Conservation (phyloP, 352 stramenopile species). For the Phytophthora megakarya region DNA sequence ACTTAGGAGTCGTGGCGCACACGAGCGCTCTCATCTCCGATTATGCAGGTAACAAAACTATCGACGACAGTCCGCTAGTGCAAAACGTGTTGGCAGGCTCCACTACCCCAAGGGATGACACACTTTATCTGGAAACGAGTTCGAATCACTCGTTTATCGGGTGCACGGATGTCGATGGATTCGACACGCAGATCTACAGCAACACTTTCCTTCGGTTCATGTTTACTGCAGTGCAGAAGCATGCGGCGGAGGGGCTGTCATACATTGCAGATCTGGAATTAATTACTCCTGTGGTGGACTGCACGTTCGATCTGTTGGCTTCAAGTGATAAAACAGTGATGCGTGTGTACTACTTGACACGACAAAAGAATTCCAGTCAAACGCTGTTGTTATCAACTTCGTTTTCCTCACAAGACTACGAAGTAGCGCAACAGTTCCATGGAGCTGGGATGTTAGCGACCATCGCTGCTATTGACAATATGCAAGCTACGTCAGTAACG, state of each 20-base stretch:
- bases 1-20: constrained; percentile 12
- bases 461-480: constrained; percentile 32
- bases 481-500: constrained; percentile 10
- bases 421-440: constrained; percentile 18
- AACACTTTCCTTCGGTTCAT: constrained; percentile 29
- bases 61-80: constrained; percentile 35
- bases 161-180: constrained; percentile 6
- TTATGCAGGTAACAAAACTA: constrained; percentile 18
- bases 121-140: constrained; percentile 34
- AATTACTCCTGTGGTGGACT: constrained; percentile 27
- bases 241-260: constrained; percentile 32
- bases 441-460: constrained; percentile 18
- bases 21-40: constrained; percentile 20
- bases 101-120: constrained; percentile 29
- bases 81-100: constrained; percentile 16
- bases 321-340: constrained; percentile 18
- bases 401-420: constrained; percentile 31
- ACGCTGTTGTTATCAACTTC: constrained; percentile 25
- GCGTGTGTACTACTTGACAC: constrained; percentile 31
- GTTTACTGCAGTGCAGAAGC: constrained; percentile 22
- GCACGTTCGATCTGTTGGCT: constrained; percentile 23
- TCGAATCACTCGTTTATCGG: constrained; percentile 12
- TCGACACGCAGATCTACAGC: constrained; percentile 31
- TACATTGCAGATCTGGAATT: constrained; percentile 26
- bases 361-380: constrained; percentile 7